phyloP scores from a whole-genome alignment of 1,139 yeast genomes.

The Spathaspora sp. region DNA sequence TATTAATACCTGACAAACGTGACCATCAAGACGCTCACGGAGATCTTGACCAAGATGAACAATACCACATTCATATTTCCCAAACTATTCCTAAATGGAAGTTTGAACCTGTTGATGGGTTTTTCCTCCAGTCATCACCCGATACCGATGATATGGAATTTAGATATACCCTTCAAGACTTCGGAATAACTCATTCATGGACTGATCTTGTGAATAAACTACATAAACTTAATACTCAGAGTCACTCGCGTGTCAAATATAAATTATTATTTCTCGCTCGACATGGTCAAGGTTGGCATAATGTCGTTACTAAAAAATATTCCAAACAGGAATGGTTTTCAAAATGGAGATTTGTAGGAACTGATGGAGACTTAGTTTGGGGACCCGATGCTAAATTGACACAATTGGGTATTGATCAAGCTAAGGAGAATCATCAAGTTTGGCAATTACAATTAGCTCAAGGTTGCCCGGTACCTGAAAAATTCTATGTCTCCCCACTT shows the following conservation, averaged over 20 bases:
- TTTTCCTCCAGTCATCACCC: slow-evolving; percentile 50
- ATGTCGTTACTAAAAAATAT: slow-evolving; percentile 56
- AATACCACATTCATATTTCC: slow-evolving; percentile 15
- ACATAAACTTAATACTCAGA: slow-evolving; percentile 31
- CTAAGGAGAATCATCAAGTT: slow-evolving; percentile 44
- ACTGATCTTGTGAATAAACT: slow-evolving; percentile 32
- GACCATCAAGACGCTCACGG: slow-evolving; percentile 40
- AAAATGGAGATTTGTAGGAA: slow-evolving; percentile 56
- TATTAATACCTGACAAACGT: slow-evolving; percentile 29
- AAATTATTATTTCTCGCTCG: slow-evolving; percentile 65
- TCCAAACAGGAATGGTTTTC: slow-evolving; percentile 58
- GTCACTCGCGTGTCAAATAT: slow-evolving; percentile 38
- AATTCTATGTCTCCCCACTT: slow-evolving; percentile 63
- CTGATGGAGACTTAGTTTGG: slow-evolving; percentile 59
- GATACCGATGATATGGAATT: slow-evolving; percentile 49
- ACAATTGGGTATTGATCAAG: slow-evolving; percentile 48
- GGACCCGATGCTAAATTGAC: slow-evolving; percentile 73
- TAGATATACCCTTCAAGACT: slow-evolving; percentile 45
- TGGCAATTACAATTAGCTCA: slow-evolving; percentile 42
- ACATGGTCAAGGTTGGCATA: slow-evolving; percentile 81
- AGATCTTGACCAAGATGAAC: slow-evolving; percentile 30
- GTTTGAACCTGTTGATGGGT: slow-evolving; percentile 46
- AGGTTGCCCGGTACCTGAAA: slow-evolving; percentile 56
- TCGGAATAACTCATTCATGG: slow-evolving; percentile 54
- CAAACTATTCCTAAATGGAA: slow-evolving; percentile 26